Conservation (phyloP, 257 asterid species). For the Nicotiana noctiflora region DNA sequence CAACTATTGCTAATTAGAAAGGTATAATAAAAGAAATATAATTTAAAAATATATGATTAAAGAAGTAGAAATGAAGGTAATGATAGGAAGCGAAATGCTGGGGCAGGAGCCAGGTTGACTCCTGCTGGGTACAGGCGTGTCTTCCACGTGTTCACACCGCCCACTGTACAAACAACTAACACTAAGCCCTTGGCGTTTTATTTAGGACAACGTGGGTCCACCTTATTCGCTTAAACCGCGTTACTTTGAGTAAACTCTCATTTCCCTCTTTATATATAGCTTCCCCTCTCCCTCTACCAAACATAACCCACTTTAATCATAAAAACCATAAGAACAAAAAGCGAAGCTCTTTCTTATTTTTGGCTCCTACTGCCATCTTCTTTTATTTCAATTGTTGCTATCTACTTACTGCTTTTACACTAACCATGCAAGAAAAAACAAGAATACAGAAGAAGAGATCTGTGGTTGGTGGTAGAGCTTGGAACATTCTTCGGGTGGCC, state of each 20-base stretch:
- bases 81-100: no score
- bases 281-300: neutral
- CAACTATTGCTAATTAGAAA: no score
- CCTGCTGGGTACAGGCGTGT: slow-evolving; percentile 45
- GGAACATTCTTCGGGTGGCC: slow-evolving; percentile 55
- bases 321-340: neutral
- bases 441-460: slow-evolving; percentile 37
- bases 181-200: neutral
- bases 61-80: no score
- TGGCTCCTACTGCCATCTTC: no score
- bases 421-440: slow-evolving; percentile 5
- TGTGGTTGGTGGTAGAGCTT: slow-evolving; percentile 31
- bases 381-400: neutral
- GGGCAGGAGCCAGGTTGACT: neutral
- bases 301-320: neutral
- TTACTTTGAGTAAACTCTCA: neutral
- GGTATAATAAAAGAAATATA: no score
- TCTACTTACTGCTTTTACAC: neutral
- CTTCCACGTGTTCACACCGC: slow-evolving; percentile 28
- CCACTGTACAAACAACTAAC: neutral
- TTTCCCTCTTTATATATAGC: neutral
- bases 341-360: neutral
- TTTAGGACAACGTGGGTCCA: neutral
- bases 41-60: no score
- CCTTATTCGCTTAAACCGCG: slow-evolving; percentile 27